Conservation (phyloP, 805 yeast species). For the Sporopachydermia quercuum region DNA sequence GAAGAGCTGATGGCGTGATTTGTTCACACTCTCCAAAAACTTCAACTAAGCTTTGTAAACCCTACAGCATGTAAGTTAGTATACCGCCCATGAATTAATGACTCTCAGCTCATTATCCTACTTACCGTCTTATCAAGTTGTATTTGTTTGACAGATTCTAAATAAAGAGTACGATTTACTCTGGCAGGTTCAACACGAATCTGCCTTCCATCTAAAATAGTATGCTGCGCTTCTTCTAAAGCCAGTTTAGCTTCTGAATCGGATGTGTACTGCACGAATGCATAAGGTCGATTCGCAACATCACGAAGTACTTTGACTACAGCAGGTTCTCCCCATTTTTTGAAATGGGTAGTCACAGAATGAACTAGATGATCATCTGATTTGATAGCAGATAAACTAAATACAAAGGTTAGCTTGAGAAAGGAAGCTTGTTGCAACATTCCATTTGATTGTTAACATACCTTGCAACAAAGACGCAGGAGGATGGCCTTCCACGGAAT, state of each 20-base stretch:
- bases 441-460: slow-evolving; percentile 4
- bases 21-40: slow-evolving; percentile 69
- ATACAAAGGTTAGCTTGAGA: neutral
- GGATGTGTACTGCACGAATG: slow-evolving; percentile 72
- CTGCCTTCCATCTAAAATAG: slow-evolving; percentile 54
- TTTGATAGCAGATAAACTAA: slow-evolving; percentile 44
- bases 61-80: slow-evolving; percentile 12
- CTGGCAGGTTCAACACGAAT: slow-evolving; percentile 85
- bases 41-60: slow-evolving; percentile 24
- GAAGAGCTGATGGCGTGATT: slow-evolving; percentile 20
- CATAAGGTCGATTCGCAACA: slow-evolving; percentile 65
- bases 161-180: slow-evolving; percentile 73
- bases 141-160: slow-evolving; percentile 22
- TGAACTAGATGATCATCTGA: slow-evolving; percentile 59
- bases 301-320: slow-evolving; percentile 76
- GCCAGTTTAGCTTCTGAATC: slow-evolving; percentile 62
- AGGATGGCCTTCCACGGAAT: slow-evolving; percentile 54
- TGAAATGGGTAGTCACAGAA: slow-evolving; percentile 56
- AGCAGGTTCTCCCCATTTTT: slow-evolving; percentile 54
- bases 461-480: slow-evolving; percentile 79
- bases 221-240: slow-evolving; percentile 50
- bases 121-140: slow-evolving; percentile 10
- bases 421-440: neutral
- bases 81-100: slow-evolving; percentile 11
- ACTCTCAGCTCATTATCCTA: slow-evolving; percentile 5